Percentiles rank a stretch among this genome's conserved stretches.
Evolutionary conservation across 108 stramenopile genomes (phyloP).

Genomic region (Nannochloropsis oceanica): DNA sequence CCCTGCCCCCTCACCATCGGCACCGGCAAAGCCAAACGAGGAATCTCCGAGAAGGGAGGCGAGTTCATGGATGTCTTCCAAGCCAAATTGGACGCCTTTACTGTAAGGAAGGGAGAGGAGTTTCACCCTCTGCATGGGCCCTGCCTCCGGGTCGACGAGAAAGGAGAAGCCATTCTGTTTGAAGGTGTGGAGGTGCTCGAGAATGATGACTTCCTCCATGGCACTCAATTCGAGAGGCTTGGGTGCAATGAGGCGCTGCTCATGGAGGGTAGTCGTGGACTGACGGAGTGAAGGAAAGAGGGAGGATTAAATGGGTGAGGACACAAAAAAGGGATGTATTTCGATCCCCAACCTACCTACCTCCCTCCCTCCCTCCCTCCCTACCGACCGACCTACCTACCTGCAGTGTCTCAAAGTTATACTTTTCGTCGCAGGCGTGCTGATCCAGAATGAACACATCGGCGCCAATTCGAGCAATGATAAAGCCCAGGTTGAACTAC

Average conservation of each 20-base stretch:
- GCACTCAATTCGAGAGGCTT: conserved; percentile 56
- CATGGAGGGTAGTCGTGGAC: not conserved
- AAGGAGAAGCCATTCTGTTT: conserved; percentile 80
- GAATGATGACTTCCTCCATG: conserved; percentile 66
- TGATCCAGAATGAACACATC: conserved; percentile 90
- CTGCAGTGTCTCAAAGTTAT: conserved; percentile 37
- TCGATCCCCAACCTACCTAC: not conserved
- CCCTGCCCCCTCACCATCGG: too few species aligned
- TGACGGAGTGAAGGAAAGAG: not conserved
- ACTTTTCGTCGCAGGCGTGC: conserved; percentile 62
- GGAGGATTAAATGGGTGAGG: not conserved
- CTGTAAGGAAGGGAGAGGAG: conserved; percentile 74
- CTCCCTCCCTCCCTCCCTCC: not conserved
- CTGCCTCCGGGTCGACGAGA: conserved; percentile 48
- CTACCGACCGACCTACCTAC: conserved; percentile 9
- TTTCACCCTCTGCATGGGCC: conserved; percentile 58
- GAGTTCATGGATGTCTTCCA: conserved; percentile 71
- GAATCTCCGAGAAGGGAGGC: conserved; percentile 66
- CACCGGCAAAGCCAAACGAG: conserved; percentile 1
- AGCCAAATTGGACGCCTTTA: conserved; percentile 82
- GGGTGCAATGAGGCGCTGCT: conserved; percentile 6
- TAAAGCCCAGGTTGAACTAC: conserved; percentile 90
- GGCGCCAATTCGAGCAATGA: conserved; percentile 55
- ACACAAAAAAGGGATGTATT: not conserved
- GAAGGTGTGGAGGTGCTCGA: conserved; percentile 73